These are phyloP conservation scores for Coprinopsis sp. DNA, from an alignment of 768 basidiomycete genomes.

Conservation along the genomic window DNA sequence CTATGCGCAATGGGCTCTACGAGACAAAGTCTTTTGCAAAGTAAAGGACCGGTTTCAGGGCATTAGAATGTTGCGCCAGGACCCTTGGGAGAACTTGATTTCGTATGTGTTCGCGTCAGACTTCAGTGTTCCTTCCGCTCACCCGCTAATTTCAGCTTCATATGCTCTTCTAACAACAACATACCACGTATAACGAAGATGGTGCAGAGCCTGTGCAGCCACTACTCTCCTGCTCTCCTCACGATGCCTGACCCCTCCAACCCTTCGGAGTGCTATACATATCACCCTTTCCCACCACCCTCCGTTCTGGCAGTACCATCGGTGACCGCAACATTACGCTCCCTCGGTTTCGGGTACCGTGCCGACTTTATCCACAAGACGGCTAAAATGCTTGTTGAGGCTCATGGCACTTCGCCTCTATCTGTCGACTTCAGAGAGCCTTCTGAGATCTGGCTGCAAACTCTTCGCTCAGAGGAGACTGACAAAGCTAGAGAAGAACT, in stretches of 20 bases:
- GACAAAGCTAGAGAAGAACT: slow-evolving; percentile 67
- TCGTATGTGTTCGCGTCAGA: too few relatives aligned
- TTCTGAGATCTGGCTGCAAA: slow-evolving; percentile 57
- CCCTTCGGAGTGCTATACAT: slow-evolving; percentile 31
- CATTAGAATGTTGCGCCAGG: slow-evolving; percentile 84
- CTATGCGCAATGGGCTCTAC: slow-evolving; percentile 69
- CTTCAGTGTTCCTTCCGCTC: neutral
- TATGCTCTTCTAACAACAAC: slow-evolving; percentile 97
- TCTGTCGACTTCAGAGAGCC: slow-evolving; percentile 32
- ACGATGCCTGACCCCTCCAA: slow-evolving; percentile 34
- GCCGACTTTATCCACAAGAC: slow-evolving; percentile 86
- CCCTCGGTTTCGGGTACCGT: slow-evolving; percentile 93
- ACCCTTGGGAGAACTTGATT: slow-evolving; percentile 93
- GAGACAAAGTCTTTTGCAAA: slow-evolving; percentile 71
- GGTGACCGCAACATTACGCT: slow-evolving; percentile 62
- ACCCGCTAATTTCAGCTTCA: slow-evolving; percentile 57
- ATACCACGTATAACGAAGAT: slow-evolving; percentile 92
- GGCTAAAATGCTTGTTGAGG: slow-evolving; percentile 68
- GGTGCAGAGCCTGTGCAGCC: slow-evolving; percentile 75
- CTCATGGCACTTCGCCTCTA: slow-evolving; percentile 31
- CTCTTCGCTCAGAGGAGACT: slow-evolving; percentile 47
- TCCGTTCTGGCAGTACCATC: slow-evolving; percentile 54
- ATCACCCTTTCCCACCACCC: slow-evolving; percentile 85
- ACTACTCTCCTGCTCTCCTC: slow-evolving; percentile 70
- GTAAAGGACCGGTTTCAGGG: slow-evolving; percentile 67